Base-by-base conservation (phyloP, 1,139 yeast species). In the Torulaspora pretoriensis region DNA sequence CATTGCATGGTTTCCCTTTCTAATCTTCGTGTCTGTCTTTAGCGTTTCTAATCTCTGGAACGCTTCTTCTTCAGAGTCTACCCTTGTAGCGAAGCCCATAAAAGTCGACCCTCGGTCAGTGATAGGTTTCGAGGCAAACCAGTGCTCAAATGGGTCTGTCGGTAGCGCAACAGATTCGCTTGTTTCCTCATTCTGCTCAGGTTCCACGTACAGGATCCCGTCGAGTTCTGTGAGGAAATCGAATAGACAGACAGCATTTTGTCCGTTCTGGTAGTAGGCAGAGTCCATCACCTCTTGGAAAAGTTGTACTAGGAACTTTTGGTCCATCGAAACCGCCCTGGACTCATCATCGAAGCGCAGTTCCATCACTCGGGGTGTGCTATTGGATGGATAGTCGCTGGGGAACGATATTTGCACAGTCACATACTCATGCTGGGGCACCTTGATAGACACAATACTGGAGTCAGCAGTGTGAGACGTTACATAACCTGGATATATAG, bases 61-160 rank as follows among this genome's bases (percentile, higher is more conserved):
- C 0, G 92, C 95, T 48, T 90, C 88, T 9, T 77, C 78, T 9
- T 81, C 81, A 0, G 83, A 73, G 12, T 69, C 60, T 0, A 81
- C 94, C 34, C 63, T 66, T 35, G 80, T 70, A 0, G 90, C 88
- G 61, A 80, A 83, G 0, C 85, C 97, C 40, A 89, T 75, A 55
- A 92, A 92, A 1, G 88, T 82, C 0, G 97, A 88, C 17, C 86
- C 89, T 46, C 97, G 69, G 63, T 92, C 98, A 1, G 74, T 67
- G 1, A 90, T 74, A 0, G 95, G 84, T 1, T 85, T 94, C 0
- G 95, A 83, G 10, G 74, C 73, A 0, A 68, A 59, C 98, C 98
- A 92, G 1, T 83, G 85, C 33, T 70, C 74, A 8, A 83, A 65
- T 0, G 78, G 77, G 52, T 82, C 75, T 0, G 51, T 40, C 2